Percentiles rank a stretch among this genome's conserved stretches.
These are phyloP conservation scores for Phytophthora citricola DNA, from an alignment of 352 stramenopile species.

Conservation along the genomic window DNA sequence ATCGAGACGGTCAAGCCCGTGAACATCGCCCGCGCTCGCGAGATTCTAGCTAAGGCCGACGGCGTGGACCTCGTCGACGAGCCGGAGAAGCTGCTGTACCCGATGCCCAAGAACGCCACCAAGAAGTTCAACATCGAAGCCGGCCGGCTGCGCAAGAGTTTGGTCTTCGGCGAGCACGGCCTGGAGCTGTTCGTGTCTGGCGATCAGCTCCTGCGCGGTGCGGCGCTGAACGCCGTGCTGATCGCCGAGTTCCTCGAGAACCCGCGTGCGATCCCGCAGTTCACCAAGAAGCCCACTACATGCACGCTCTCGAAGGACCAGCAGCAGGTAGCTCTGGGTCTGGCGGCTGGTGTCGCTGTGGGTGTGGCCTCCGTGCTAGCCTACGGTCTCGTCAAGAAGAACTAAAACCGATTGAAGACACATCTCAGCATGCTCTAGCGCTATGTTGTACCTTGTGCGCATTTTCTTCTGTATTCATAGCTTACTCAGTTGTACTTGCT, in stretches of 20 bases:
- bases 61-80: slow-evolving; percentile 96
- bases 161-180: slow-evolving; percentile 96
- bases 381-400: slow-evolving; percentile 54
- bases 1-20: slow-evolving; percentile 94
- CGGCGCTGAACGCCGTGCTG: slow-evolving; percentile 97
- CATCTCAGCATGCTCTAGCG: slow-evolving; percentile 6
- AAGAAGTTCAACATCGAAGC: slow-evolving; percentile 99
- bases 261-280: slow-evolving; percentile 61
- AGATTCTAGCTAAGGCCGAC: slow-evolving; percentile 84
- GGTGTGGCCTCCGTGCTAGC: slow-evolving; percentile 49
- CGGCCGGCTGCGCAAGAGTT: slow-evolving; percentile 92
- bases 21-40: slow-evolving; percentile 81
- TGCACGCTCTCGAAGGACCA: slow-evolving; percentile 46
- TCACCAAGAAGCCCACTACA: slow-evolving; percentile 64
- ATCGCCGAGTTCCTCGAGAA: slow-evolving; percentile 94
- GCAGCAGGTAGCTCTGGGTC: slow-evolving; percentile 35
- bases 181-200: slow-evolving; percentile 98
- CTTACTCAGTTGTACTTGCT: slow-evolving; percentile 41
- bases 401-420: slow-evolving; percentile 43
- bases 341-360: slow-evolving; percentile 45
- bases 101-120: slow-evolving; percentile 97
- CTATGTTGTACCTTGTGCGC: background rate
- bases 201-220: slow-evolving; percentile 97
- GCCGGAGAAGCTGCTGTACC: slow-evolving; percentile 87
- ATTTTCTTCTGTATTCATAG: slow-evolving; percentile 12